phyloP scores from a whole-genome alignment of 2,329 filamentous ascomycete genomes.

The Ceratocystis colombiana region DNA sequence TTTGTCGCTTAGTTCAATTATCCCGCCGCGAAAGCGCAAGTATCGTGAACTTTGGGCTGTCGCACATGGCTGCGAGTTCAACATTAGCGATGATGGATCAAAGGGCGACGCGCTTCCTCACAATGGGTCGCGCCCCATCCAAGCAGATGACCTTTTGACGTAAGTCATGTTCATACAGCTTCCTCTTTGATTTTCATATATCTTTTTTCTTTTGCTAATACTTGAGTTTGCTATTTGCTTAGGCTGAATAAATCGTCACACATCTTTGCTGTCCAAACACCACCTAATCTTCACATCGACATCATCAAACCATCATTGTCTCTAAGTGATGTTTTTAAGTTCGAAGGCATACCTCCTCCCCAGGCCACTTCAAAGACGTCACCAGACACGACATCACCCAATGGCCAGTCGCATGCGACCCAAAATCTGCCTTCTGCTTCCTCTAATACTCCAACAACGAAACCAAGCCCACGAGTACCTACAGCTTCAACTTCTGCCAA shows the following conservation, averaged over 20 bases:
- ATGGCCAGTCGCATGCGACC: background rate
- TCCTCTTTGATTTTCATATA: background rate
- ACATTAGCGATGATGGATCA: slow-evolving; percentile 22
- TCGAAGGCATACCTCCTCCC: slow-evolving; percentile 12
- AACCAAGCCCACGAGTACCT: background rate
- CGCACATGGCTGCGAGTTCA: slow-evolving; percentile 36
- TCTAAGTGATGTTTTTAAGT: slow-evolving; percentile 21
- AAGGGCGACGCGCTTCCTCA: slow-evolving; percentile 25
- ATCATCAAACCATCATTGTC: slow-evolving; percentile 22
- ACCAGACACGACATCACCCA: background rate
- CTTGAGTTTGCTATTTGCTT: background rate
- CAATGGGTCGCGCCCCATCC: slow-evolving; percentile 25
- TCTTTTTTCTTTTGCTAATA: slow-evolving; percentile 2
- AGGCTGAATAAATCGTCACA: slow-evolving; percentile 24
- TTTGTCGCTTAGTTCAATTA: slow-evolving; percentile 51
- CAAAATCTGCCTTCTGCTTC: background rate
- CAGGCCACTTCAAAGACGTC: slow-evolving; percentile 1
- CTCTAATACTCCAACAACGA: background rate
- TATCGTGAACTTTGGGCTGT: slow-evolving; percentile 75
- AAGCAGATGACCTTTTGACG: slow-evolving; percentile 25
- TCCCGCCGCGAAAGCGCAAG: slow-evolving; percentile 81
- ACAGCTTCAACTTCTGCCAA: background rate
- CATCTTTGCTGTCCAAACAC: slow-evolving; percentile 23
- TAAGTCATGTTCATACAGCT: slow-evolving; percentile 8
- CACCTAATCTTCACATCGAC: slow-evolving; percentile 23